Percentiles rank a stretch among this genome's conserved stretches.
Evolutionary conservation across 257 asterid genomes (phyloP).

Genomic region (Salvia splendens): DNA sequence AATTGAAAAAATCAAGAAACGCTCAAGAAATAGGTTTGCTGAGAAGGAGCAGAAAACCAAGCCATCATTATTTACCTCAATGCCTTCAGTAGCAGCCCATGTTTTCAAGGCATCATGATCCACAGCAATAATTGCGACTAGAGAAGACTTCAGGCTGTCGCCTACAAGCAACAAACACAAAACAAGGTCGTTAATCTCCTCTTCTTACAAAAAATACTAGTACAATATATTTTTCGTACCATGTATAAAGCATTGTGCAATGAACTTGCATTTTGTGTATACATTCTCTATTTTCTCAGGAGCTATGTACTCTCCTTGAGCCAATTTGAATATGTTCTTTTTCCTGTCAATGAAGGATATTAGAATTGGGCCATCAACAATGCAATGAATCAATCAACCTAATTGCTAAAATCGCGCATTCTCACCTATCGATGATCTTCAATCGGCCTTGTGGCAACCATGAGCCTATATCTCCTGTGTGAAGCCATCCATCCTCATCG

Average conservation of each 20-base stretch:
- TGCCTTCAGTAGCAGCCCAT: slow-evolving; percentile 66
- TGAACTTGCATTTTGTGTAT: slow-evolving; percentile 77
- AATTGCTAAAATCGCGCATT: background rate
- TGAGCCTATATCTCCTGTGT: slow-evolving; percentile 81
- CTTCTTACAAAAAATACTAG: background rate
- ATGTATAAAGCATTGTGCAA: slow-evolving; percentile 78
- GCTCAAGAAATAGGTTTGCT: background rate
- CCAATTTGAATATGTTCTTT: slow-evolving; percentile 85
- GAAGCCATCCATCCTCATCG: slow-evolving; percentile 76
- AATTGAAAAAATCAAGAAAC: slow-evolving; percentile 11
- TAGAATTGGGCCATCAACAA: too few species aligned
- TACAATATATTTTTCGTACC: slow-evolving; percentile 48
- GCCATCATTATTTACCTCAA: slow-evolving; percentile 43
- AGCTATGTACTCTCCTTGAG: slow-evolving; percentile 96
- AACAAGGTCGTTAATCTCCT: background rate
- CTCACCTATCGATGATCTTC: slow-evolving; percentile 78
- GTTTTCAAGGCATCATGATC: slow-evolving; percentile 62
- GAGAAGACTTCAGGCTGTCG: slow-evolving; percentile 63
- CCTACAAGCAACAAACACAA: slow-evolving; percentile 41
- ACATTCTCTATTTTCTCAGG: slow-evolving; percentile 92
- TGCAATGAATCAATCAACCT: too few species aligned
- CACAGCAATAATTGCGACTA: slow-evolving; percentile 62
- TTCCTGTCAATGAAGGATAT: slow-evolving; percentile 52
- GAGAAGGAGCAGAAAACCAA: too few species aligned
- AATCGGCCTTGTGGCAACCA: slow-evolving; percentile 83